A percentile compares a stretch with the other conserved stretches of the same genome.
phyloP scores from a whole-genome alignment of 108 stramenopile genomes.

The Pseudonitzschia delicatissima region DNA sequence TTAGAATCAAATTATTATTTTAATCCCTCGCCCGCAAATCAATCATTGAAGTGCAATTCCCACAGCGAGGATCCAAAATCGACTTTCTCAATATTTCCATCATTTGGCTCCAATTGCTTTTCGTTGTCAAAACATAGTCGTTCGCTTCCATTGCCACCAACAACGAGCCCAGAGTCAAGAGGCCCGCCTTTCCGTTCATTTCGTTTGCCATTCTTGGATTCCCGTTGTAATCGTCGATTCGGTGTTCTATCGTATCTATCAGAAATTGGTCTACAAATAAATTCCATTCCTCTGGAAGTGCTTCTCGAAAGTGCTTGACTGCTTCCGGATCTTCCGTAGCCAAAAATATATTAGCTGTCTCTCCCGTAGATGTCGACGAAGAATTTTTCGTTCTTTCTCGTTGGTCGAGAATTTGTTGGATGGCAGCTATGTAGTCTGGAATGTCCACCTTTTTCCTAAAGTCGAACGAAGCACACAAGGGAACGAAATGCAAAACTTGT shows the following conservation, averaged over 20 bases:
- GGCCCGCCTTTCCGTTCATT: constrained; percentile 33
- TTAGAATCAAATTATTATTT: background rate
- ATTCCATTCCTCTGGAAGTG: constrained; percentile 32
- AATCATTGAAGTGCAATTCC: constrained; percentile 36
- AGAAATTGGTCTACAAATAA: constrained; percentile 40
- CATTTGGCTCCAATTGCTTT: constrained; percentile 57
- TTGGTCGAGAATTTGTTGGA: constrained; percentile 27
- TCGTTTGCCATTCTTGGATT: constrained; percentile 9
- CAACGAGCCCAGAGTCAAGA: constrained; percentile 44
- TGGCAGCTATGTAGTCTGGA: constrained; percentile 35
- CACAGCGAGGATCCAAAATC: constrained; percentile 44
- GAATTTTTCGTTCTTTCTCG: constrained; percentile 1
- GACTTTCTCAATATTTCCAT: constrained; percentile 49
- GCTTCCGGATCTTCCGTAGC: constrained; percentile 54
- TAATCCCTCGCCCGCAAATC: constrained; percentile 23
- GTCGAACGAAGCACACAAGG: background rate
- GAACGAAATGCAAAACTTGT: background rate
- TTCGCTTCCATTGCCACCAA: constrained; percentile 61
- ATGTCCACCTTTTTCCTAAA: constrained; percentile 31
- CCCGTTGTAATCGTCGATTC: constrained; percentile 17
- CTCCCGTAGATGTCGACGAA: background rate
- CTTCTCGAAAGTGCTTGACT: constrained; percentile 24
- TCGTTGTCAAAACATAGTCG: constrained; percentile 53
- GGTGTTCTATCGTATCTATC: constrained; percentile 17
- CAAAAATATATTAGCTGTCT: constrained; percentile 33